Percentiles rank a stretch among this genome's conserved stretches.
Evolutionary conservation across 1,284 basidiomycete species (phyloP).

Genomic region (Melampsora americana): DNA sequence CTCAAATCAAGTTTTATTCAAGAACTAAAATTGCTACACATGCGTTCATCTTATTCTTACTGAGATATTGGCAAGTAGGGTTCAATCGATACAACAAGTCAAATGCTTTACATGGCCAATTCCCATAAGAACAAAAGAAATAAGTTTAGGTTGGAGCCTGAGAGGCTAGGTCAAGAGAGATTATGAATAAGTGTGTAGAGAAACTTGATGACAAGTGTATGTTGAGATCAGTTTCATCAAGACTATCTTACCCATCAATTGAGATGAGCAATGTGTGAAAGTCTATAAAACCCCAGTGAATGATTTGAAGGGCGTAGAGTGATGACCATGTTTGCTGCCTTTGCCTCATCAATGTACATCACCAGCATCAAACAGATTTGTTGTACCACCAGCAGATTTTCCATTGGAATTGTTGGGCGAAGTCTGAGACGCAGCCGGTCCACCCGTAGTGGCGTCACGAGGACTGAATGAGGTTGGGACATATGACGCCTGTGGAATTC

Average conservation of each 20-base stretch:
- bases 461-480: conserved; percentile 47
- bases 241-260: neutral
- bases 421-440: neutral
- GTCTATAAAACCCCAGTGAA: too few relatives aligned
- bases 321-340: neutral
- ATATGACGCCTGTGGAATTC: conserved; percentile 51
- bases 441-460: neutral
- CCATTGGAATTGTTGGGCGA: neutral
- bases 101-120: conserved; percentile 6
- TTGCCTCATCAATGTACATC: conserved; percentile 20
- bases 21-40: too few relatives aligned
- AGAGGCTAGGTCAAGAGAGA: neutral
- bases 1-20: too few relatives aligned
- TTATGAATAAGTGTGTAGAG: neutral
- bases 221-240: neutral
- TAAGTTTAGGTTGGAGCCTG: neutral
- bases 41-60: too few relatives aligned
- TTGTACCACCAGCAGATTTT: conserved; percentile 9
- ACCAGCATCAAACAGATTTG: conserved; percentile 42
- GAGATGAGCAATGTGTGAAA: neutral
- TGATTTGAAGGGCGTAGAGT: too few relatives aligned
- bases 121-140: neutral
- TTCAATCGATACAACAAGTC: neutral
- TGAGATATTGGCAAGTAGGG: too few relatives aligned
- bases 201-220: neutral